phyloP scores from a whole-genome alignment of 192 early-diverging fungal species.

The Spizellomyces punctatus region DNA sequence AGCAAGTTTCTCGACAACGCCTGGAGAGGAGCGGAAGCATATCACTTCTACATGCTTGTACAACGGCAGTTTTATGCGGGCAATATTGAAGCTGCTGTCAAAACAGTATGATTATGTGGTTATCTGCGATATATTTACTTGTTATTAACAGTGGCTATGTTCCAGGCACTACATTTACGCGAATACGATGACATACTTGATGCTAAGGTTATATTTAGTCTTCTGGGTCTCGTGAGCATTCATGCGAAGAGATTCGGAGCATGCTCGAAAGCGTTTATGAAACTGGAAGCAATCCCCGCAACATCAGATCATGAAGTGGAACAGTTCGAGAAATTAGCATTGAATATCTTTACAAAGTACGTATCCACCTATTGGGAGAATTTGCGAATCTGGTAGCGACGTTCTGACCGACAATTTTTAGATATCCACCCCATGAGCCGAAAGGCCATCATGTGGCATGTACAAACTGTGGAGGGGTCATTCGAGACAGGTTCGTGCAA shows the following conservation, averaged over 20 bases:
- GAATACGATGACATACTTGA: slow-evolving; percentile 58
- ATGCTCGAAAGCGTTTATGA: slow-evolving; percentile 58
- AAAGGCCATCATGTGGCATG: slow-evolving; percentile 27
- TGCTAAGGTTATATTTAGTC: slow-evolving; percentile 43
- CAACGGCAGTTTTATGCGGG: slow-evolving; percentile 62
- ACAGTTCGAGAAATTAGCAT: slow-evolving; percentile 50
- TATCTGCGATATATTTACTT: neutral
- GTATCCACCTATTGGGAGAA: neutral
- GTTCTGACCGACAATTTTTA: slow-evolving; percentile 1
- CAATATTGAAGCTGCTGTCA: slow-evolving; percentile 45
- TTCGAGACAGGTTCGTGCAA: slow-evolving; percentile 29
- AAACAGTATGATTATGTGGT: slow-evolving; percentile 39
- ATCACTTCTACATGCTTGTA: slow-evolving; percentile 59
- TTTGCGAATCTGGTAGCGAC: neutral
- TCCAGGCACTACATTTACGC: slow-evolving; percentile 50
- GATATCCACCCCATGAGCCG: slow-evolving; percentile 37
- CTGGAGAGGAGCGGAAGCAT: slow-evolving; percentile 64
- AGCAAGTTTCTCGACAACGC: slow-evolving; percentile 51
- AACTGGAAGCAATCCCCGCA: slow-evolving; percentile 47
- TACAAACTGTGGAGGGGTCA: slow-evolving; percentile 31
- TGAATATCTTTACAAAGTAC: slow-evolving; percentile 60
- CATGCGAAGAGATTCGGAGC: slow-evolving; percentile 49
- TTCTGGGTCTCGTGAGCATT: slow-evolving; percentile 53
- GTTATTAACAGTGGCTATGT: neutral
- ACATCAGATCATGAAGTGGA: slow-evolving; percentile 37